Base-by-base conservation (phyloP, 1,139 yeast species). In the Debaryomyces coudertii region DNA sequence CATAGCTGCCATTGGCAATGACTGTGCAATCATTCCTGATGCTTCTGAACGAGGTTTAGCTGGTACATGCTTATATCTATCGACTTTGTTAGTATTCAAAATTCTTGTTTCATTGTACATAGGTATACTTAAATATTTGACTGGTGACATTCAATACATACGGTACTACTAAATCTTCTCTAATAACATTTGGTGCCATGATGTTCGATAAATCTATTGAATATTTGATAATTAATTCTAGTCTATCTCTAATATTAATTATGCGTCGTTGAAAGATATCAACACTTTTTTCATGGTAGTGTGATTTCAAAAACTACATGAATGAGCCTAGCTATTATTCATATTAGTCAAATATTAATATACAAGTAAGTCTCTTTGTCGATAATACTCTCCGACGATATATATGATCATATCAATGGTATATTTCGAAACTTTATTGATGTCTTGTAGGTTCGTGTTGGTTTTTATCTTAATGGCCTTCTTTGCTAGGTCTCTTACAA, bases 1-100 rank as follows among this genome's bases (percentile, higher is more conserved):
- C 83, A 83, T 81, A 38, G 87, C 87, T 7, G 85, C 84, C 85
- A 83, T 80, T 31, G 88, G 87, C 68, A 82, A 76, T 15, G 85
- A 72, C 61, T 82, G 87, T 25, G 82, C 72, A 33, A 83, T 64
- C 60, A 76, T 65, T 33, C 76, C 68, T 2, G 77, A 60, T 14
- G 76, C 72, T 42, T 78, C 73, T 12, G 68, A 61, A 44, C 80
- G 71, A 42, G 81, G 76, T 53, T 77, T 77, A 31, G 79, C 76
- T 30, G 81, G 76, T 34, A 61, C 58, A 60, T 81, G 86, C 40
- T 62, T 63, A 66, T 79, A 81, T 43, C 79, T 75, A 37, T 15
- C 20, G 44, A 28, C 18, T 8, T n/a, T 15, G 56, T 53, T 53
- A 53, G 44, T 23, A 20, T 20, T 7, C n/a, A n/a, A n/a, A 12